A percentile compares a stretch with the other conserved stretches of the same genome.
These are phyloP conservation scores for Triticum aestivum DNA, from an alignment of 176 grass and related monocot genomes.

Conservation along the genomic window DNA sequence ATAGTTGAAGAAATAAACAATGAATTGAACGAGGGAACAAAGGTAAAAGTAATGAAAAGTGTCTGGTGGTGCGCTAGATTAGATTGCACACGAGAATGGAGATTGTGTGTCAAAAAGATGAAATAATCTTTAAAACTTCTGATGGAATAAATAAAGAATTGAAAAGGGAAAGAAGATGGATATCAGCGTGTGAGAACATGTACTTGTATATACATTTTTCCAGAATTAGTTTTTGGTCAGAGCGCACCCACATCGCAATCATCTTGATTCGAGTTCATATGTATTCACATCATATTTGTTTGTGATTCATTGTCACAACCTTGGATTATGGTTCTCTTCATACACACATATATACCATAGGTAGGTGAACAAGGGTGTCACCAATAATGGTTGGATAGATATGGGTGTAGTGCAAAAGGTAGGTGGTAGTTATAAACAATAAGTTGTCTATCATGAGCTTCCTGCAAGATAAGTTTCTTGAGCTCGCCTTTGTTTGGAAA, in stretches of 20 bases:
- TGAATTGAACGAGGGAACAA: constrained; percentile 17
- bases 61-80: constrained; percentile 36
- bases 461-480: too few species aligned
- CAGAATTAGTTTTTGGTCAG: constrained; percentile 32
- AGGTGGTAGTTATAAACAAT: constrained; percentile 22
- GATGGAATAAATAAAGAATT: constrained; percentile 2
- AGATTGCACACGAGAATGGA: constrained; percentile 36
- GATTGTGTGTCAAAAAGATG: constrained; percentile 25
- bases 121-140: neutral
- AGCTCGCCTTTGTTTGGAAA: too few species aligned
- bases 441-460: neutral
- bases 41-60: constrained; percentile 17
- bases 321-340: constrained; percentile 3
- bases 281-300: constrained; percentile 21
- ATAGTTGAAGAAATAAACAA: constrained; percentile 4
- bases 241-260: constrained; percentile 37
- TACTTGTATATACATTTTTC: constrained; percentile 24
- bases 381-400: neutral
- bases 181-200: neutral
- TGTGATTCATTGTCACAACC: neutral
- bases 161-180: neutral
- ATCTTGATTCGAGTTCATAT: constrained; percentile 29
- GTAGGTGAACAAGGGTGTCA: too few species aligned
- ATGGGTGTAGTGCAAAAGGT: constrained; percentile 12
- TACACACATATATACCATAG: neutral